Base-by-base conservation (phyloP, 1,284 basidiomycete genomes). In the Pseudozyma hubeiensis region DNA sequence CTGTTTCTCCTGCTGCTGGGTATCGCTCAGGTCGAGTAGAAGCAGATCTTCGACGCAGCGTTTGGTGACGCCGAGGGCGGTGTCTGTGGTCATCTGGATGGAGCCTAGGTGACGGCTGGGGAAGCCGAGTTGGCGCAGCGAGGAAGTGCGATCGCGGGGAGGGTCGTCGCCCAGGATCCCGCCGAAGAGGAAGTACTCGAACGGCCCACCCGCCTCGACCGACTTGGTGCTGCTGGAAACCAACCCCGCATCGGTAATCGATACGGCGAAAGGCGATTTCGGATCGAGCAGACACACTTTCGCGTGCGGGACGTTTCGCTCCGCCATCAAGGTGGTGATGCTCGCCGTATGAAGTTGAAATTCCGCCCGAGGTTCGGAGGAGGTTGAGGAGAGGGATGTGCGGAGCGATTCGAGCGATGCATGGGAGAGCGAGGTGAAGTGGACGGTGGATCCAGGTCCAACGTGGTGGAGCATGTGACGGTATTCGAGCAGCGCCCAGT, bases 61-160 rank as follows among this genome's bases (percentile, higher is more conserved):
- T 84, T 96, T 97, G 0, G 93, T 94, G 7, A 98, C 95, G 8
- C 92, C 93, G 0, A 98, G 87, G 0, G 96, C 96, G 1, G 96
- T 98, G 84, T 99, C 96, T 0, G 96, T 99, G 30, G 96, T 98
- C 96, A 99, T 99, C 85, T 99, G 97, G 1, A 94, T 87, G 1
- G 71, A 58, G 37, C 82, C 83, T n/a, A 83, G 60, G 43, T 84
- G 80, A 7, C 81, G 56, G 0, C 64, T 89, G 0, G 93, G 92
- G 83, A 97, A 98, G 0, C 94, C 94, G 16, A 94, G 86, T 14
- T 88, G 88, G 31, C 97, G 90, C 44, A 99, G 88, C 82, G 96
- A 93, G 3, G 90, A 89, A 0, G 96, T 99, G 47, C 82, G 57
- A 53, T 96, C 93, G 48, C 93, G 88, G 0, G 93, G 94, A 1